Percentiles rank a stretch among this genome's conserved stretches.
These are phyloP conservation scores for Raffaelea deltoideospora DNA, from an alignment of 2,329 filamentous ascomycete genomes.

Conservation along the genomic window DNA sequence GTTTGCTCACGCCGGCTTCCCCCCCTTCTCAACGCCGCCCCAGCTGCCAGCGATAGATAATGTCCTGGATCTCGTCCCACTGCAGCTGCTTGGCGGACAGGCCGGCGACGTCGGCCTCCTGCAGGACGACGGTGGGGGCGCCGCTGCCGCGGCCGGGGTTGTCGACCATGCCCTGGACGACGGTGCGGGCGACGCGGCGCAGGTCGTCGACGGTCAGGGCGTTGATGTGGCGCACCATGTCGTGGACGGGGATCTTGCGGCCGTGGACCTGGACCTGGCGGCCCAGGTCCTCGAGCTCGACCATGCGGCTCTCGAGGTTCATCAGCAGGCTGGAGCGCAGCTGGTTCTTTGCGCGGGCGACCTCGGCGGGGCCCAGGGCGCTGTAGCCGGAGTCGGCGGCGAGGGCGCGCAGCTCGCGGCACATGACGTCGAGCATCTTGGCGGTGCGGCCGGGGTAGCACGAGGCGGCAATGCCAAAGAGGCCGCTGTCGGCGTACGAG, in stretches of 20 bases:
- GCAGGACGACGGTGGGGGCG: constrained; percentile 83
- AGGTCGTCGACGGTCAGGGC: constrained; percentile 66
- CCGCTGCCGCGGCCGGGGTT: constrained; percentile 71
- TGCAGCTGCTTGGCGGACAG: constrained; percentile 51
- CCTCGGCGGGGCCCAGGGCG: constrained; percentile 59
- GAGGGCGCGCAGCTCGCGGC: constrained; percentile 68
- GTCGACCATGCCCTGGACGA: constrained; percentile 61
- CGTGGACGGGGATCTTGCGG: constrained; percentile 73
- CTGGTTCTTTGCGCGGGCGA: constrained; percentile 92
- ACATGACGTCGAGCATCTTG: constrained; percentile 89
- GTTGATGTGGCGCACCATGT: constrained; percentile 87
- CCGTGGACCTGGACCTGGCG: constrained; percentile 96
- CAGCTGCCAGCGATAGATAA: constrained; percentile 71
- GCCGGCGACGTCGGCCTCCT: constrained; percentile 70
- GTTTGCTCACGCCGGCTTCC: too few species aligned
- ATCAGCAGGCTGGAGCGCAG: constrained; percentile 79
- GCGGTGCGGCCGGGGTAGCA: constrained; percentile 67
- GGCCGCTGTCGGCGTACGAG: constrained; percentile 85
- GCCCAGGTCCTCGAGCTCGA: constrained; percentile 90
- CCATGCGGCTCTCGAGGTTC: constrained; percentile 96
- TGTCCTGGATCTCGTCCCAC: constrained; percentile 83
- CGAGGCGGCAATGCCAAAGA: constrained; percentile 84
- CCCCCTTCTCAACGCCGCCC: too few species aligned
- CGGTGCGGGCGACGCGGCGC: constrained; percentile 60
- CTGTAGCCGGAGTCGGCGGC: constrained; percentile 62